Evolutionary conservation across 352 stramenopile genomes (phyloP), one percentile per base, ranked within the genome.

Genomic region (Phytophthora palmivora): DNA sequence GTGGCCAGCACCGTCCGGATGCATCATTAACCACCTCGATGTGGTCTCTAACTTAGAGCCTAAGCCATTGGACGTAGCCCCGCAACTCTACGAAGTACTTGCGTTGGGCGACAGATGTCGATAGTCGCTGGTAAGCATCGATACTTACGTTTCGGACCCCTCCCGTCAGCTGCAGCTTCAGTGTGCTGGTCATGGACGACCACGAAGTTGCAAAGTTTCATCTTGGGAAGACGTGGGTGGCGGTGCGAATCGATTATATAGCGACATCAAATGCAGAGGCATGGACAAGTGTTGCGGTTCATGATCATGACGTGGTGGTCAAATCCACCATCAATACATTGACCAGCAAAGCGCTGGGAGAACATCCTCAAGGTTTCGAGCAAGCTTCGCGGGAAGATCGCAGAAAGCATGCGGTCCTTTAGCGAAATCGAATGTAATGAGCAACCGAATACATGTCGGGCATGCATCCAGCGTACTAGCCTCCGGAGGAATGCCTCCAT

Each of bases 61-160:
- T 41, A 41, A 18, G 26, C 44, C 24, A 10, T 45, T 28, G 3
- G 24, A 19, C 33, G 26, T 15, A 55, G 45, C 43, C 26, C 21
- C 34, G 32, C 58, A 43, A 67, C 42, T 61, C 42, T 67, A 61
- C 58, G 46, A 58, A 45, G 37, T 28, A 44, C 56, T 57, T 45
- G 42, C 41, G 41, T 36, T 14, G 41, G 41, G 14, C 30, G 37
- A 26, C 58, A 67, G 58, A 36, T 67, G 58, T 39, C 47, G 43
- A 30, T 26, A 15, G 8, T 33, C 48, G 38, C 37, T 58, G 52
- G 52, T 51, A 43, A 59, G 21, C 52, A 30, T 46, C 24, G 49
- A 26, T 6, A 43, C n/a, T 34, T 34, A 43, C 28, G 28, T 21
- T 24, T n/a, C 8, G 9, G 16, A 28, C 48, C 46, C 22, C 28